phyloP scores from a whole-genome alignment of 768 basidiomycete species.

The Trametes punicea region DNA sequence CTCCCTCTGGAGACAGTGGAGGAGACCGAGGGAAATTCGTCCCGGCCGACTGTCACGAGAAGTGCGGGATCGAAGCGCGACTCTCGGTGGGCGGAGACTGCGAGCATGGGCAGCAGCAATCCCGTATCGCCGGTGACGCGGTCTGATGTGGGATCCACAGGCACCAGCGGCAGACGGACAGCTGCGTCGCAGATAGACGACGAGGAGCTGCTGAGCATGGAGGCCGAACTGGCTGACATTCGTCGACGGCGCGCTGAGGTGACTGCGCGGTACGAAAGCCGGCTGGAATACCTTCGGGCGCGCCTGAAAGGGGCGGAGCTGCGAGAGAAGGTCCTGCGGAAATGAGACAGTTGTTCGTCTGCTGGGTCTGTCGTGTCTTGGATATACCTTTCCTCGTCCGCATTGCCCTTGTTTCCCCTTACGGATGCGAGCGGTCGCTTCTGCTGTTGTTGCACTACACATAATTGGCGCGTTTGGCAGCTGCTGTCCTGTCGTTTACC shows the following conservation, averaged over 20 bases:
- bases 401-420: background rate
- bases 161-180: conserved; percentile 16
- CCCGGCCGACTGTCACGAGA: background rate
- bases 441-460: conserved; percentile 10
- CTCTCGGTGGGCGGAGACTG: conserved; percentile 13
- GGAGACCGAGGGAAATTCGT: conserved; percentile 39
- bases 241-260: conserved; percentile 69
- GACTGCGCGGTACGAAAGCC: conserved; percentile 64
- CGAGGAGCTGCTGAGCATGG: conserved; percentile 36
- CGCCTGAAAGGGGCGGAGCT: conserved; percentile 81
- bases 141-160: conserved; percentile 15
- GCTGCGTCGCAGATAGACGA: conserved; percentile 27
- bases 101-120: background rate
- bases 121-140: conserved; percentile 11
- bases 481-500: conserved; percentile 17
- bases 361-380: background rate
- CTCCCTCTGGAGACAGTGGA: conserved; percentile 49
- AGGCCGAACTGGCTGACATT: conserved; percentile 67
- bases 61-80: conserved; percentile 9
- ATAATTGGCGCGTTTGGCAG: conserved; percentile 4
- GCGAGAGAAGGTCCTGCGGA: conserved; percentile 75
- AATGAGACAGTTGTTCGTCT: conserved; percentile 24
- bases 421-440: background rate
- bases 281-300: conserved; percentile 77
- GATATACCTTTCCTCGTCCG: background rate